Evolutionary conservation across 441 rosid species (phyloP).

Genomic region (Kokia cookei): DNA sequence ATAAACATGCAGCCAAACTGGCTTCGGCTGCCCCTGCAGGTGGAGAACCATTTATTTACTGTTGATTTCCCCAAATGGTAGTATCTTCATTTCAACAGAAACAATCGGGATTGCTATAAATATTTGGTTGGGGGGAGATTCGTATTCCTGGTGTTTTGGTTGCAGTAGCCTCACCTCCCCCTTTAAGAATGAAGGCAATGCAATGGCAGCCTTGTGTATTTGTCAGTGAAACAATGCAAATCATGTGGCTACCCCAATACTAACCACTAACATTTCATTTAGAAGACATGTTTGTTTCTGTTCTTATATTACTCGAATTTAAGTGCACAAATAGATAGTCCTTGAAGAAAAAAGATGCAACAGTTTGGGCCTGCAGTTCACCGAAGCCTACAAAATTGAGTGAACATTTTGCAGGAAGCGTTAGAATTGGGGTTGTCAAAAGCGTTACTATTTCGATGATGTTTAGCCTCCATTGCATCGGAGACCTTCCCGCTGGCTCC

Average conservation of each 20-base stretch:
- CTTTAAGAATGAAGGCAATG: slow-evolving; percentile 72
- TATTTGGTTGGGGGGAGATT: background rate
- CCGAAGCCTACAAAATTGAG: too few species aligned
- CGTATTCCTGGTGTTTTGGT: background rate
- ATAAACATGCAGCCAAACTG: background rate
- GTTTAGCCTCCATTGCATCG: too few species aligned
- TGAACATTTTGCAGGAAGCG: too few species aligned
- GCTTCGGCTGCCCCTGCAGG: background rate
- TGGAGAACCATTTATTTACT: background rate
- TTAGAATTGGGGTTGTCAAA: too few species aligned
- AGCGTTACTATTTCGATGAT: too few species aligned
- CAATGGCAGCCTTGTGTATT: slow-evolving; percentile 89
- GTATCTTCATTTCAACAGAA: background rate
- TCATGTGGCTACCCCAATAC: background rate
- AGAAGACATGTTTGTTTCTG: too few species aligned
- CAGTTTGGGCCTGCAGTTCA: too few species aligned
- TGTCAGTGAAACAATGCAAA: slow-evolving; percentile 21
- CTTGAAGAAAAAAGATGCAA: too few species aligned
- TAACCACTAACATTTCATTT: too few species aligned
- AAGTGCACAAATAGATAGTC: too few species aligned
- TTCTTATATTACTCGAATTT: too few species aligned
- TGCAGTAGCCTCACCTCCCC: slow-evolving; percentile 59
- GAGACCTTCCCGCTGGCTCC: too few species aligned
- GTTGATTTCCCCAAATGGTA: background rate
- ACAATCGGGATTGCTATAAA: background rate